These are phyloP conservation scores for Claviceps sp. DNA, from an alignment of 2,329 filamentous ascomycete species.

Conservation along the genomic window DNA sequence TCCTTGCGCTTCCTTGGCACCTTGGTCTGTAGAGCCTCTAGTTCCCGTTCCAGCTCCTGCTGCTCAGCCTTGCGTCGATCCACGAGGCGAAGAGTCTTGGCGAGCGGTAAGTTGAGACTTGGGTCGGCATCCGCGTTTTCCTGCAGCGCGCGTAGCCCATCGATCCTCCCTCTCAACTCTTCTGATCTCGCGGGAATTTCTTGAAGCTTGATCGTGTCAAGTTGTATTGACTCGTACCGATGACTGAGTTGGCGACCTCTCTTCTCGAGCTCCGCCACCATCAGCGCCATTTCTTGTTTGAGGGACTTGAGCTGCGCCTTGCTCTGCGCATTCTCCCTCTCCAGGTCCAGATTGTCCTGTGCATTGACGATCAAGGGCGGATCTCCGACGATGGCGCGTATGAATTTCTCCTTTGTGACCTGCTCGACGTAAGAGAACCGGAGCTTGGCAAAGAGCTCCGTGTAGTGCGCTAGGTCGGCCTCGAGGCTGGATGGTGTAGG, in stretches of 20 bases:
- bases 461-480: conserved; percentile 79
- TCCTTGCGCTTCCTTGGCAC: conserved; percentile 54
- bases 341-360: conserved; percentile 68
- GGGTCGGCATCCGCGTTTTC: conserved; percentile 22
- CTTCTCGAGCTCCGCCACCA: conserved; percentile 59
- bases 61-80: conserved; percentile 36
- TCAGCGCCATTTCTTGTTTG: conserved; percentile 63
- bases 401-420: conserved; percentile 96
- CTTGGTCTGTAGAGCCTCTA: conserved; percentile 49
- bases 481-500: conserved; percentile 64
- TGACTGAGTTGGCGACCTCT: conserved; percentile 44
- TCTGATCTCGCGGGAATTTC: conserved; percentile 38
- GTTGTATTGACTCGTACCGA: conserved; percentile 36
- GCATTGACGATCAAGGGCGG: conserved; percentile 74
- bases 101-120: conserved; percentile 41
- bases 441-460: conserved; percentile 88
- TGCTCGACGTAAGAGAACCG: conserved; percentile 97
- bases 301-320: conserved; percentile 68
- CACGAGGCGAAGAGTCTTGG: conserved; percentile 41
- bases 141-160: conserved; percentile 28
- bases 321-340: conserved; percentile 50
- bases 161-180: conserved; percentile 35
- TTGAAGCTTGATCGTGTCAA: conserved; percentile 33
- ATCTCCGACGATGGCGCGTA: conserved; percentile 82
- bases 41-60: conserved; percentile 45